A percentile compares a stretch with the other conserved stretches of the same genome.
These are phyloP conservation scores for Lasiosphaeria hispida DNA, from an alignment of 495 filamentous ascomycete genomes.

Conservation along the genomic window DNA sequence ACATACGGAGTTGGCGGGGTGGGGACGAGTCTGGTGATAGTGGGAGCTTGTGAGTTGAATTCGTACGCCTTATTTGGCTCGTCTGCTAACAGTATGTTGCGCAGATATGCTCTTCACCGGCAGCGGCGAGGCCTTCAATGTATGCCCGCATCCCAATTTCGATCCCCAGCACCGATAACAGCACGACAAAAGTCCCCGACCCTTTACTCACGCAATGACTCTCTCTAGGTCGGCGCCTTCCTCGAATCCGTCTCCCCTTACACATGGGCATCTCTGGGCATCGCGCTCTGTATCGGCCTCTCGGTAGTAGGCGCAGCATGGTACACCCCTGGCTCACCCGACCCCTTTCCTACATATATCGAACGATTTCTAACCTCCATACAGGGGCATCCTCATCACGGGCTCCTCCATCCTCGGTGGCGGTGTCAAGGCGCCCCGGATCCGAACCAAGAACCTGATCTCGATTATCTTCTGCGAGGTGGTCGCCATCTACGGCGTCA, in stretches of 20 bases:
- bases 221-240: slow-evolving; percentile 91
- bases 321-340: slow-evolving; percentile 50
- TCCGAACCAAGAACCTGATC: slow-evolving; percentile 98
- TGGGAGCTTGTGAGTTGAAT: slow-evolving; percentile 74
- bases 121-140: slow-evolving; percentile 94
- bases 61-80: background rate
- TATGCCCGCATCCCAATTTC: slow-evolving; percentile 45
- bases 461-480: slow-evolving; percentile 99
- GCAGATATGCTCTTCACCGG: slow-evolving; percentile 97
- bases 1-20: slow-evolving; percentile 69
- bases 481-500: slow-evolving; percentile 99
- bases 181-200: background rate
- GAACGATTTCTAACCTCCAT: background rate
- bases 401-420: slow-evolving; percentile 98
- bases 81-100: slow-evolving; percentile 34
- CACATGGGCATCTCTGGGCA: slow-evolving; percentile 87
- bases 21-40: slow-evolving; percentile 68
- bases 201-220: slow-evolving; percentile 31
- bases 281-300: slow-evolving; percentile 89
- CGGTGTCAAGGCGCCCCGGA: slow-evolving; percentile 91
- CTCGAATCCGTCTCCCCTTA: slow-evolving; percentile 92
- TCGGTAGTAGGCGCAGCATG: slow-evolving; percentile 97
- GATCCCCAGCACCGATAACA: background rate
- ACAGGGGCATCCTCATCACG: slow-evolving; percentile 97
- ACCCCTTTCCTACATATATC: background rate